These are phyloP conservation scores for Sporothrix globosa DNA, from an alignment of 2,329 filamentous ascomycete species.

Conservation along the genomic window DNA sequence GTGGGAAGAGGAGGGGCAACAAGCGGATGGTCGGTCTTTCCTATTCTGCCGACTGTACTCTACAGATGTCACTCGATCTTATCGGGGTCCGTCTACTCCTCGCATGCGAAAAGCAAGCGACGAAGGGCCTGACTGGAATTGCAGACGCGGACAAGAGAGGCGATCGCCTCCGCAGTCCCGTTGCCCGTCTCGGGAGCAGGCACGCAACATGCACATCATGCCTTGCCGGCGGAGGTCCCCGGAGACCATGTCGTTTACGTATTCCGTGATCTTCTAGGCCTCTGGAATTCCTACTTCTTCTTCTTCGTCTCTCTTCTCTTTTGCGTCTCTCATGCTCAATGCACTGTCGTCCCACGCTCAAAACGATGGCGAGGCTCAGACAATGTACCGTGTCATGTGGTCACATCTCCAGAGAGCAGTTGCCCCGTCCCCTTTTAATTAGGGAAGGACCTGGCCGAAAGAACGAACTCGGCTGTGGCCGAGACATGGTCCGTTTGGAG, in stretches of 20 bases:
- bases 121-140: background rate
- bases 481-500: constrained; percentile 28
- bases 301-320: background rate
- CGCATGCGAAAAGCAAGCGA: background rate
- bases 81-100: background rate
- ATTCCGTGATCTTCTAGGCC: constrained; percentile 8
- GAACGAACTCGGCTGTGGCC: constrained; percentile 24
- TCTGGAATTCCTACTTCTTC: background rate
- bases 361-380: background rate
- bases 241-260: background rate
- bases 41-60: background rate
- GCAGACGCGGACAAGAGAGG: constrained; percentile 8
- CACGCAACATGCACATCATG: constrained; percentile 4
- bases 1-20: constrained; percentile 18
- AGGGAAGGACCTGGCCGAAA: background rate
- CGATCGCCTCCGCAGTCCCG: background rate
- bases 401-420: constrained; percentile 1
- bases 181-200: background rate
- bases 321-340: background rate
- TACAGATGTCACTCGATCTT: background rate
- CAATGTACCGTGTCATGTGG: background rate
- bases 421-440: background rate
- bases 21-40: constrained; percentile 14
- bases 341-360: background rate
- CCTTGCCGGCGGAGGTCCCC: constrained; percentile 1